Conservation (phyloP, 495 filamentous ascomycete species). For the Poronia punctata region DNA sequence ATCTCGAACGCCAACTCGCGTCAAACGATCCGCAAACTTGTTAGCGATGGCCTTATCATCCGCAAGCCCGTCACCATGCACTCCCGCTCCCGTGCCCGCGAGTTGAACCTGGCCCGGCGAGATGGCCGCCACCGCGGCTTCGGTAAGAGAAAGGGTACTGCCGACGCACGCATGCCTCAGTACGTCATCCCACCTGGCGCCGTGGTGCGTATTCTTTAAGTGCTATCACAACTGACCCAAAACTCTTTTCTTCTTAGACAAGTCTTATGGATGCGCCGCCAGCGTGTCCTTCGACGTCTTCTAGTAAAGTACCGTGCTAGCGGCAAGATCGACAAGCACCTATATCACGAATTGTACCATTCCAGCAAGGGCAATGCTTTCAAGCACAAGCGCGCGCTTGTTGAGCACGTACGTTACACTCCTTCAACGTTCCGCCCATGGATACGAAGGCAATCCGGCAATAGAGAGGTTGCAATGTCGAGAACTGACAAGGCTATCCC, state of each 20-base stretch:
- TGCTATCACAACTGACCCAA: constrained; percentile 22
- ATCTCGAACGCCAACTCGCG: constrained; percentile 99
- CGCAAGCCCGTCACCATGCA: constrained; percentile 99
- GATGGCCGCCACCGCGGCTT: constrained; percentile 95
- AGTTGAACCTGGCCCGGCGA: constrained; percentile 80
- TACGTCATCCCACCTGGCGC: constrained; percentile 42
- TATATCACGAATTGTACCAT: constrained; percentile 99
- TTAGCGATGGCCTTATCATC: constrained; percentile 99
- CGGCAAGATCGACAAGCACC: constrained; percentile 99
- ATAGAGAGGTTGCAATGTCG: constrained; percentile 12
- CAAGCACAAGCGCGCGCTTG: constrained; percentile 99
- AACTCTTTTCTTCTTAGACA: constrained; percentile 49
- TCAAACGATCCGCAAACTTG: constrained; percentile 99
- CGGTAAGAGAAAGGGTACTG: constrained; percentile 99
- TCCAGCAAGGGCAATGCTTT: constrained; percentile 99
- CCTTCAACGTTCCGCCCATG: no score
- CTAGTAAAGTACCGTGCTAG: constrained; percentile 98
- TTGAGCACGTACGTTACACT: constrained; percentile 95
- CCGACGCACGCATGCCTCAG: constrained; percentile 98
- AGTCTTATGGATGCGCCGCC: constrained; percentile 99
- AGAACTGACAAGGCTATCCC: constrained; percentile 1
- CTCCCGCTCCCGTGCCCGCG: constrained; percentile 90
- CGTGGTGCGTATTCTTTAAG: no score
- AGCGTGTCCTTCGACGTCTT: constrained; percentile 95
- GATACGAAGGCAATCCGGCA: no score